A percentile compares a stretch with the other conserved stretches of the same genome.
Conservation (phyloP, 1,284 basidiomycete genomes). For the Trichosporon asahii region DNA sequence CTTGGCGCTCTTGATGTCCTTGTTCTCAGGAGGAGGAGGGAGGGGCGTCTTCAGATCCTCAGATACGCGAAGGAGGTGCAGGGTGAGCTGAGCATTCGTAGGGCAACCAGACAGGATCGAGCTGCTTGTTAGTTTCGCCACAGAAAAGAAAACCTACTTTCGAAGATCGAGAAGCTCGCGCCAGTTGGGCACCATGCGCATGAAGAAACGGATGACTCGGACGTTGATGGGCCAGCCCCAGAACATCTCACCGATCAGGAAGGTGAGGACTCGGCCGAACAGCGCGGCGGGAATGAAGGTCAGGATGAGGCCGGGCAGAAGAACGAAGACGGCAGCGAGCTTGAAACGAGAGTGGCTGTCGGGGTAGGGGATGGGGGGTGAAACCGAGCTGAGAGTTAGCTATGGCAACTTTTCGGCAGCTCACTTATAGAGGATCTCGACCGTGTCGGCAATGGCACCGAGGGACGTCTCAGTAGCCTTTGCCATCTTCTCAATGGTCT, state of each 20-base stretch:
- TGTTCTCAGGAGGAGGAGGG: conserved; percentile 44
- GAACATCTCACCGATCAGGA: conserved; percentile 56
- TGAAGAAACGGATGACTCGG: conserved; percentile 28
- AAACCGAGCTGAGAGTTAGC: conserved; percentile 30
- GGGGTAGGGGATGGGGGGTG: conserved; percentile 51
- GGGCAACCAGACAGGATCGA: conserved; percentile 58
- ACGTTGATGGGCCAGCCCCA: conserved; percentile 56
- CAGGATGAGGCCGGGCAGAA: conserved; percentile 49
- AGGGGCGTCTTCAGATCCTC: conserved; percentile 50
- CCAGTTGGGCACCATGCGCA: conserved; percentile 56
- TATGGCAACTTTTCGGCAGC: neutral
- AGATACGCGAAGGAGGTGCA: conserved; percentile 57
- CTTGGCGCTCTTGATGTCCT: neutral
- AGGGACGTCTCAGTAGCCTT: conserved; percentile 50
- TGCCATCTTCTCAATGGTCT: conserved; percentile 48
- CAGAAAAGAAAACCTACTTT: neutral
- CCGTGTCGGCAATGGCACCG: conserved; percentile 48
- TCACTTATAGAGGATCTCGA: conserved; percentile 50
- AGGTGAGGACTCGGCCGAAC: conserved; percentile 53
- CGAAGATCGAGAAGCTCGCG: conserved; percentile 36
- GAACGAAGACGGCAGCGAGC: conserved; percentile 46
- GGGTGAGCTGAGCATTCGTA: conserved; percentile 59
- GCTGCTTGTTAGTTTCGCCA: conserved; percentile 24
- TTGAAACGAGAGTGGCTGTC: conserved; percentile 49
- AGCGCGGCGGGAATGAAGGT: conserved; percentile 54